phyloP scores from a whole-genome alignment of 306 rosid species.

The Vigna radiata region DNA sequence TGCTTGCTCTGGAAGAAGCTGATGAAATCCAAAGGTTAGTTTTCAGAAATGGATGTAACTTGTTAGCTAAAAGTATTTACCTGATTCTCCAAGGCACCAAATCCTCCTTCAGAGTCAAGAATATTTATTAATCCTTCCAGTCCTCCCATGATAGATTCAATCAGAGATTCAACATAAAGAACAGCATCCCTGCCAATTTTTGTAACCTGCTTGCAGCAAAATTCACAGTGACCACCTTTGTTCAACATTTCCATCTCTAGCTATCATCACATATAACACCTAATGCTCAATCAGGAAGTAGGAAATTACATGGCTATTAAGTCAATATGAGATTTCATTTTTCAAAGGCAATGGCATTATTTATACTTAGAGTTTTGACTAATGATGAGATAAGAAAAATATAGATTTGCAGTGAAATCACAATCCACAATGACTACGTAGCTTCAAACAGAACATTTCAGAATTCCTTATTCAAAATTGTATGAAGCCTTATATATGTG shows the following conservation, averaged over 20 bases:
- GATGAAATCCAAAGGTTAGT: conserved; percentile 56
- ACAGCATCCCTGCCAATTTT: conserved; percentile 98
- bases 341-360: conserved; percentile 32
- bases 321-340: conserved; percentile 30
- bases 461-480: conserved; percentile 28
- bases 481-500: conserved; percentile 22
- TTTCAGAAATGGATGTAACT: conserved; percentile 41
- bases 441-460: conserved; percentile 30
- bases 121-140: conserved; percentile 96
- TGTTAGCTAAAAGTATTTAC: conserved; percentile 53
- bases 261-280: conserved; percentile 33
- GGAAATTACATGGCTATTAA: conserved; percentile 23
- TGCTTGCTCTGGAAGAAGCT: conserved; percentile 99
- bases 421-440: conserved; percentile 10
- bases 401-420: conserved; percentile 34
- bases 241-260: conserved; percentile 35
- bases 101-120: conserved; percentile 99
- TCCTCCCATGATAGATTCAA: conserved; percentile 99
- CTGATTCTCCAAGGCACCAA: conserved; percentile 96
- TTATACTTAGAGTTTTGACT: conserved; percentile 18
- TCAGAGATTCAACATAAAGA: conserved; percentile 96
- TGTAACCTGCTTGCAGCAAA: conserved; percentile 74
- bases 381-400: conserved; percentile 10
- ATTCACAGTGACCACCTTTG: conserved; percentile 40
- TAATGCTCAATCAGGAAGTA: conserved; percentile 28